Evolutionary conservation across 257 asterid genomes (phyloP).

Genomic region (Jasminum sambac): DNA sequence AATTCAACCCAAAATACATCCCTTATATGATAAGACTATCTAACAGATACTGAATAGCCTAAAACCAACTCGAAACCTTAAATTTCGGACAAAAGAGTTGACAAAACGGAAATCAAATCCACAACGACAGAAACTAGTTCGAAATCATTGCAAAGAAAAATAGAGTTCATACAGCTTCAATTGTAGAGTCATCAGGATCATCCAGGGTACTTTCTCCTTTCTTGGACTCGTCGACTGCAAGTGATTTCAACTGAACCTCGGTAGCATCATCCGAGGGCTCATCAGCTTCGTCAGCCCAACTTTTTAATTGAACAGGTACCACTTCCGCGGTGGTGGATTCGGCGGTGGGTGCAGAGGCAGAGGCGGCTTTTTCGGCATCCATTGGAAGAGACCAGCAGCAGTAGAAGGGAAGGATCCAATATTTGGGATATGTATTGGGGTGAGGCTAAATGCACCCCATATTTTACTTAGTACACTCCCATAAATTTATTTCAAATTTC

Average conservation of each 20-base stretch:
- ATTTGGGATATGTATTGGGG: too few species aligned
- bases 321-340: background rate
- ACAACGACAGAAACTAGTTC: background rate
- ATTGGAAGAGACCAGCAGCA: background rate
- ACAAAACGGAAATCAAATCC: slow-evolving; percentile 19
- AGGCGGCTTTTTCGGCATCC: background rate
- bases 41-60: too few species aligned
- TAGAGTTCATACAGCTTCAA: slow-evolving; percentile 20
- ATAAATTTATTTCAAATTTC: too few species aligned
- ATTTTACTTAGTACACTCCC: too few species aligned
- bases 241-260: slow-evolving; percentile 23
- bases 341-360: background rate
- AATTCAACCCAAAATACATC: too few species aligned
- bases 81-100: background rate
- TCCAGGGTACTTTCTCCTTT: slow-evolving; percentile 6
- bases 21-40: too few species aligned
- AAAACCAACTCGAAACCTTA: background rate
- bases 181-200: slow-evolving; percentile 30
- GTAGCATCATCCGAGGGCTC: slow-evolving; percentile 22
- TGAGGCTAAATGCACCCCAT: too few species aligned
- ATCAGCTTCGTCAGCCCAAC: slow-evolving; percentile 40
- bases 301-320: background rate
- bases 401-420: too few species aligned
- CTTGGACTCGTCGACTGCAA: slow-evolving; percentile 31
- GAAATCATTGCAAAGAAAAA: background rate